These are phyloP conservation scores for Inosperma sp. DNA, from an alignment of 768 basidiomycete species.

Conservation along the genomic window DNA sequence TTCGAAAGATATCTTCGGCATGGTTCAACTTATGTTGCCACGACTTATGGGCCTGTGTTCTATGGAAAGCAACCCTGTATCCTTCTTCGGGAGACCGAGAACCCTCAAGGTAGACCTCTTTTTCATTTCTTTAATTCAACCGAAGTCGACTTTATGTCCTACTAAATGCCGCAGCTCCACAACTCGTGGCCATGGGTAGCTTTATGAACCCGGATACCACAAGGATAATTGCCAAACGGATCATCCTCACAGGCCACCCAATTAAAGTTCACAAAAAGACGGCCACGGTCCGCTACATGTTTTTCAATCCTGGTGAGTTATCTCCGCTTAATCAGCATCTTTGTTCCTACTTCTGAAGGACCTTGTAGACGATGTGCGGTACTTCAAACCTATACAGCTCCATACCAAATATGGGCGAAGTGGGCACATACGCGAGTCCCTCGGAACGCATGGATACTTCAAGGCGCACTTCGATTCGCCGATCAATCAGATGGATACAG, in stretches of 20 bases:
- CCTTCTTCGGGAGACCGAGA: constrained; percentile 64
- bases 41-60: constrained; percentile 81
- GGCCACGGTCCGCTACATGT: constrained; percentile 97
- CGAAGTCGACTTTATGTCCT: constrained; percentile 9
- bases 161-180: constrained; percentile 46
- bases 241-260: constrained; percentile 92
- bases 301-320: constrained; percentile 80
- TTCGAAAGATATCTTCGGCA: constrained; percentile 88
- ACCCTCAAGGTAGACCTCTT: constrained; percentile 53
- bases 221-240: constrained; percentile 87
- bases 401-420: constrained; percentile 86
- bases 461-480: constrained; percentile 95
- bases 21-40: constrained; percentile 76
- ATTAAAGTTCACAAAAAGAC: constrained; percentile 97
- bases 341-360: constrained; percentile 11
- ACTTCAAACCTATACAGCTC: constrained; percentile 91
- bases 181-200: constrained; percentile 85
- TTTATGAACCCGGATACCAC: constrained; percentile 89
- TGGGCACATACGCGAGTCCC: constrained; percentile 87
- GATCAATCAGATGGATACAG: constrained; percentile 93
- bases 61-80: constrained; percentile 84
- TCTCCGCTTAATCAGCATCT: constrained; percentile 7
- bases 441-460: constrained; percentile 97
- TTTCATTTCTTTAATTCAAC: constrained; percentile 7
- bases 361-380: constrained; percentile 71